Base-by-base conservation (phyloP, 768 basidiomycete genomes). In the Cubamyces lactineus region DNA sequence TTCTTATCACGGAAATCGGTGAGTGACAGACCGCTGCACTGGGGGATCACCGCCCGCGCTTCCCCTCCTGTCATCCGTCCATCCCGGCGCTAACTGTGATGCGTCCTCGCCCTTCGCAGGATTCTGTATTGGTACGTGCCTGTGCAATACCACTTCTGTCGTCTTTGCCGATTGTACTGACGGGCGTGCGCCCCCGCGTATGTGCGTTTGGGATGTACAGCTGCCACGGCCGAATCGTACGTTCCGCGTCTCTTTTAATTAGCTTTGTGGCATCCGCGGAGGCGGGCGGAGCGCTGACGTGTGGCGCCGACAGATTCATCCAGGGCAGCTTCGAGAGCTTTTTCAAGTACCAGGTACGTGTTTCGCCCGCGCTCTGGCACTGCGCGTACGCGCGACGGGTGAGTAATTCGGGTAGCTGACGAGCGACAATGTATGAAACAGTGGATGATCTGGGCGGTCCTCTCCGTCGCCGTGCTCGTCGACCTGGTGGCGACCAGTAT, bases 371-470 rank as follows among this genome's bases (percentile, higher is more conserved):
- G 9, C 21, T 26, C 24, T 49, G 12, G 3, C 26, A 49, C 48
- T 13, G 19, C 24, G 24, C 48, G 12, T 16, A 9, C 48, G 16
- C 12, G 9, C 45, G 12, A 13, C 21, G 8, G 21, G 12, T 5
- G 24, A 26, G 15, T 7, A 28, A 8, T 19, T 5, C 6, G 45
- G 34, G 5, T 1, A 7, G 9, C 34, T 34, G 1, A 34, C 34
- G 5, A 1, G 34, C 34, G 34, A 11, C 34, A 11, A 34, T 34
- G 34, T 11, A 11, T 11, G 1, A 1, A 34, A 34, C 46, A 59
- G 57, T 59, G 57, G 57, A 26, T 59, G 40, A 59, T 51, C 39
- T 59, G 57, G 49, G 38, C 23, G 1, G n/a, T 51, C 11, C 49
- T 59, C 6, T n/a, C 49, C 9, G 57, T 52, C 6, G 57, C 57